Conservation (phyloP, 495 filamentous ascomycete species). For the Daldinia caldariorum region DNA sequence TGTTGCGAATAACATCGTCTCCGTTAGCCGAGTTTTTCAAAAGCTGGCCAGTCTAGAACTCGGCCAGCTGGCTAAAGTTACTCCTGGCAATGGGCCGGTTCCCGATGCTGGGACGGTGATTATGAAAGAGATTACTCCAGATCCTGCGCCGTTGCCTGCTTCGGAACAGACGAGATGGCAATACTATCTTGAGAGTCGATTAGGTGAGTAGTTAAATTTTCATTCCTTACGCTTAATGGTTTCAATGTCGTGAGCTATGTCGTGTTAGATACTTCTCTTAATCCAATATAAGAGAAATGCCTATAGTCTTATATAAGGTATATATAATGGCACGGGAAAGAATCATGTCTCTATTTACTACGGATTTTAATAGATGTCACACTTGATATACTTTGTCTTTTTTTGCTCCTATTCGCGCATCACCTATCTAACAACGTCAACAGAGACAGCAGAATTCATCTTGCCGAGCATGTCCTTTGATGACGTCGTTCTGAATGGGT, state of each 20-base stretch:
- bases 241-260: not conserved
- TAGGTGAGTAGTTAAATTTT: conserved; percentile 53
- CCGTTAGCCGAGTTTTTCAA: conserved; percentile 45
- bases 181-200: conserved; percentile 67
- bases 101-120: conserved; percentile 41
- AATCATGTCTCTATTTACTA: conserved; percentile 15
- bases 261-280: not conserved
- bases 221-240: not conserved
- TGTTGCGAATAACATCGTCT: conserved; percentile 48
- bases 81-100: conserved; percentile 40
- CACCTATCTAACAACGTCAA: conserved; percentile 25
- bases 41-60: conserved; percentile 41
- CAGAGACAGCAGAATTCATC: conserved; percentile 58
- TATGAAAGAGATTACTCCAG: conserved; percentile 43
- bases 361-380: not conserved
- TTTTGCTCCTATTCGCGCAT: conserved; percentile 9
- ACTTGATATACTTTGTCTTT: not conserved
- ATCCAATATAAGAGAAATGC: not conserved
- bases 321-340: conserved; percentile 23
- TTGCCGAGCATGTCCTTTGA: conserved; percentile 61
- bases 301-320: not conserved
- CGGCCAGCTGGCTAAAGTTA: conserved; percentile 42
- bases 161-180: conserved; percentile 68
- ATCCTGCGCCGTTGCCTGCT: conserved; percentile 30
- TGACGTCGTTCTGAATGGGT: conserved; percentile 55